A percentile compares a stretch with the other conserved stretches of the same genome.
These are phyloP conservation scores for Beta corolliflora DNA, from an alignment of 179 eudicot genomes.

Conservation along the genomic window DNA sequence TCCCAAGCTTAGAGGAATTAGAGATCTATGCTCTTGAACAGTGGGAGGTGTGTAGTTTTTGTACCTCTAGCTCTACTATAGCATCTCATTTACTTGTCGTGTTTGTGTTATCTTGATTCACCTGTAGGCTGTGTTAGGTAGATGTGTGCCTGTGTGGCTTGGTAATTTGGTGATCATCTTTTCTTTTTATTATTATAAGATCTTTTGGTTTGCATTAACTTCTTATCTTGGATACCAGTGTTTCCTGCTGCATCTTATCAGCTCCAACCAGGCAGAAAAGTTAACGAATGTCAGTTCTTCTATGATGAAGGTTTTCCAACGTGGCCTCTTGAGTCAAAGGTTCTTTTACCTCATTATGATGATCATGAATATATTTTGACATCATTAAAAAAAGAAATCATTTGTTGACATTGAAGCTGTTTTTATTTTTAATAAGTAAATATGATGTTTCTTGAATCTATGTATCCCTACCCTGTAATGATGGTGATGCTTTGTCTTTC, in stretches of 20 bases:
- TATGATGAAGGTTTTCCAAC: slow-evolving; percentile 93
- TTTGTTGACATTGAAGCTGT: background rate
- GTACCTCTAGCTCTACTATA: slow-evolving; percentile 21
- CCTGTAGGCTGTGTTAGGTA: slow-evolving; percentile 4
- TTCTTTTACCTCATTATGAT: slow-evolving; percentile 30
- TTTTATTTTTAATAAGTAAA: background rate
- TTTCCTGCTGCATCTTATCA: slow-evolving; percentile 94
- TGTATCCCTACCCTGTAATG: background rate
- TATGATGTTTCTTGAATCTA: slow-evolving; percentile 8
- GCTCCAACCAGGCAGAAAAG: slow-evolving; percentile 73
- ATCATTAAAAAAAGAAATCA: no score
- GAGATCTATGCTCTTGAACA: slow-evolving; percentile 79
- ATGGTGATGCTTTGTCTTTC: slow-evolving; percentile 18
- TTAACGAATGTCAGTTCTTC: slow-evolving; percentile 79
- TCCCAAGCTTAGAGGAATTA: slow-evolving; percentile 81
- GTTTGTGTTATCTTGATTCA: background rate
- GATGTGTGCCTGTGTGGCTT: no score
- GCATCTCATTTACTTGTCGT: background rate
- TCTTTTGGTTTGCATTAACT: background rate
- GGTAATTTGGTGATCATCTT: no score
- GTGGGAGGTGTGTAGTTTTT: slow-evolving; percentile 74
- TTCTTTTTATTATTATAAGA: no score
- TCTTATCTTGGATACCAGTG: slow-evolving; percentile 51
- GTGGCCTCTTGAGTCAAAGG: slow-evolving; percentile 89
- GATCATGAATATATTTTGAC: background rate